phyloP scores from a whole-genome alignment of 140 eudicot species.

The Bidens hawaiensis region DNA sequence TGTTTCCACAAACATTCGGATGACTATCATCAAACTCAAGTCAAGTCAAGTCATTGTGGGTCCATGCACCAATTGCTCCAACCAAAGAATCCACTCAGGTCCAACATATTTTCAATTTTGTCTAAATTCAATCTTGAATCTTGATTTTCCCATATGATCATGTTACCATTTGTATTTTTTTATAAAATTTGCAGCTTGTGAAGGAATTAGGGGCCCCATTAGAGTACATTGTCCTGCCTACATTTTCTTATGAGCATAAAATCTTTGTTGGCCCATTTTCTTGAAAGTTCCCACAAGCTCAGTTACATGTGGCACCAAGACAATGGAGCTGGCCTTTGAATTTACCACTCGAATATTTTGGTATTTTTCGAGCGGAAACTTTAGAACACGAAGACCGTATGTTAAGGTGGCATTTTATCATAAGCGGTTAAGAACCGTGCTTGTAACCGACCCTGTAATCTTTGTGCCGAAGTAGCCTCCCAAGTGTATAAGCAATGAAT shows the following conservation, averaged over 20 bases:
- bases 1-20: slow-evolving; percentile 91
- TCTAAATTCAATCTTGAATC: slow-evolving; percentile 2
- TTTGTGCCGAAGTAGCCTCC: slow-evolving; percentile 96
- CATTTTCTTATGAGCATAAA: slow-evolving; percentile 98
- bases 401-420: slow-evolving; percentile 99
- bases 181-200: slow-evolving; percentile 59
- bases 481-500: slow-evolving; percentile 81
- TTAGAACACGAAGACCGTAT: slow-evolving; percentile 82
- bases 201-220: slow-evolving; percentile 95
- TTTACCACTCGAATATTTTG: slow-evolving; percentile 90
- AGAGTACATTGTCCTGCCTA: slow-evolving; percentile 88
- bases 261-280: slow-evolving; percentile 98
- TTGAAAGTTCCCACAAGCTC: slow-evolving; percentile 92
- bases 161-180: slow-evolving; percentile 11
- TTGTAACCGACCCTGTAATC: slow-evolving; percentile 93
- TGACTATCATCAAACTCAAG: slow-evolving; percentile 97
- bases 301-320: slow-evolving; percentile 95
- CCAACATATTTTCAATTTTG: not conserved
- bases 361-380: slow-evolving; percentile 86
- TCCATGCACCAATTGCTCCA: slow-evolving; percentile 98
- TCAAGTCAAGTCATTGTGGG: slow-evolving; percentile 97
- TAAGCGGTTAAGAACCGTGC: slow-evolving; percentile 72
- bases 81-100: slow-evolving; percentile 97
- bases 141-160: slow-evolving; percentile 12
- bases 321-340: slow-evolving; percentile 99